Conservation (phyloP, 2,329 filamentous ascomycete genomes). For the Arthrobotrys sinensis region DNA sequence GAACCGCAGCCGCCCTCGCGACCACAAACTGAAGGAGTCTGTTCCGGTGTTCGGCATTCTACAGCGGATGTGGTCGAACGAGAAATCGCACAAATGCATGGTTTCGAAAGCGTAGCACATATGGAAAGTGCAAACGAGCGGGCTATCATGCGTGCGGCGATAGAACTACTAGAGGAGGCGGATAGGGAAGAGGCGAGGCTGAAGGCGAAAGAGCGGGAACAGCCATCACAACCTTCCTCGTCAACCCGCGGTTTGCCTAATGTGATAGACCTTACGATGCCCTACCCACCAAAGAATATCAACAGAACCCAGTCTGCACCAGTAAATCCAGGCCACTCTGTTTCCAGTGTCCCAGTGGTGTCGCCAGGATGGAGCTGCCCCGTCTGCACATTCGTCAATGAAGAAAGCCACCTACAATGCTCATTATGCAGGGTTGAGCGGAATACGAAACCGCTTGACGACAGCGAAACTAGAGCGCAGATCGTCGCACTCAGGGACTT, state of each 20-base stretch:
- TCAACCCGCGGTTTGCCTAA: slow-evolving; percentile 4
- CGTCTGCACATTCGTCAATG: slow-evolving; percentile 51
- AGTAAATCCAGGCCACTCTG: slow-evolving; percentile 22
- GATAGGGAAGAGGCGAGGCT: slow-evolving; percentile 71
- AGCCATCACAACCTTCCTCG: slow-evolving; percentile 20
- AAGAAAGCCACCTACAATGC: slow-evolving; percentile 57
- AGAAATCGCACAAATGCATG: slow-evolving; percentile 77
- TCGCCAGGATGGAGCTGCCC: slow-evolving; percentile 46
- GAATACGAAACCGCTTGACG: slow-evolving; percentile 32
- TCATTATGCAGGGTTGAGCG: slow-evolving; percentile 41
- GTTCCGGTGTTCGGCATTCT: slow-evolving; percentile 83
- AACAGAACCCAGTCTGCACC: slow-evolving; percentile 52
- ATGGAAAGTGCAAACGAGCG: slow-evolving; percentile 90
- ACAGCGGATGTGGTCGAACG: slow-evolving; percentile 76
- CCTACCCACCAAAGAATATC: slow-evolving; percentile 6
- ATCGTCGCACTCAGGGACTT: slow-evolving; percentile 47
- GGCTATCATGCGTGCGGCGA: slow-evolving; percentile 87
- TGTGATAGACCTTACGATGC: slow-evolving; percentile 1
- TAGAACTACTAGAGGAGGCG: slow-evolving; percentile 89
- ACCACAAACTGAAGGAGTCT: slow-evolving; percentile 79
- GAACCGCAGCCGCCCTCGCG: slow-evolving; percentile 72
- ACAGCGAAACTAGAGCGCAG: slow-evolving; percentile 45
- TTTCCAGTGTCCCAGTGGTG: slow-evolving; percentile 20
- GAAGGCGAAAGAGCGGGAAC: slow-evolving; percentile 23
- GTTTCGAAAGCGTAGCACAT: slow-evolving; percentile 86